Conservation (phyloP, 495 filamentous ascomycete genomes). For the Aspergillus sclerotioniger region DNA sequence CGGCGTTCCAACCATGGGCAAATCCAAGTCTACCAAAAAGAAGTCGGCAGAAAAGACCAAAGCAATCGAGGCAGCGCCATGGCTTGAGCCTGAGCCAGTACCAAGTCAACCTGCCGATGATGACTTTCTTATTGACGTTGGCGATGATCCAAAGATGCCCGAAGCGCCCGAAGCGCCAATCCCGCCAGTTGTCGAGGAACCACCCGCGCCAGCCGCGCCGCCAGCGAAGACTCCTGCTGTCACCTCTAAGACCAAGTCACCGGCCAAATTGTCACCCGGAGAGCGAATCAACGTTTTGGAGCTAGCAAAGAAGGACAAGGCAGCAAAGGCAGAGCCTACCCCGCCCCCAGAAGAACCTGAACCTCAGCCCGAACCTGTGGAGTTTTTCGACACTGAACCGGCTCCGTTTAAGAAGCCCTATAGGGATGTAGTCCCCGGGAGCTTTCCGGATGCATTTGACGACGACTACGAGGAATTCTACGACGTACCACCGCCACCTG, state of each 20-base stretch:
- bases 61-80: slow-evolving; percentile 22
- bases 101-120: slow-evolving; percentile 25
- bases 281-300: slow-evolving; percentile 51
- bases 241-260: slow-evolving; percentile 43
- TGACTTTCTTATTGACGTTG: slow-evolving; percentile 34
- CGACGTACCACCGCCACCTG: slow-evolving; percentile 11
- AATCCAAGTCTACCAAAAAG: slow-evolving; percentile 37
- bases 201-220: slow-evolving; percentile 35
- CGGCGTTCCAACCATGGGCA: slow-evolving; percentile 34
- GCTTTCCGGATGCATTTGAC: slow-evolving; percentile 37
- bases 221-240: slow-evolving; percentile 27
- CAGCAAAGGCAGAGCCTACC: slow-evolving; percentile 22
- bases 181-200: slow-evolving; percentile 29
- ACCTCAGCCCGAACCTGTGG: slow-evolving; percentile 12
- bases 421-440: slow-evolving; percentile 41
- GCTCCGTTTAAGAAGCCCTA: slow-evolving; percentile 23
- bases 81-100: slow-evolving; percentile 24
- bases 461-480: slow-evolving; percentile 24
- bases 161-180: slow-evolving; percentile 30
- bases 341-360: slow-evolving; percentile 18
- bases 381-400: slow-evolving; percentile 23
- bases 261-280: slow-evolving; percentile 42
- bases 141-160: slow-evolving; percentile 28
- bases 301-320: slow-evolving; percentile 41
- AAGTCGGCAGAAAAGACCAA: slow-evolving; percentile 34